phyloP scores from a whole-genome alignment of 2,329 filamentous ascomycete species.

The Pseudocercospora cruenta region DNA sequence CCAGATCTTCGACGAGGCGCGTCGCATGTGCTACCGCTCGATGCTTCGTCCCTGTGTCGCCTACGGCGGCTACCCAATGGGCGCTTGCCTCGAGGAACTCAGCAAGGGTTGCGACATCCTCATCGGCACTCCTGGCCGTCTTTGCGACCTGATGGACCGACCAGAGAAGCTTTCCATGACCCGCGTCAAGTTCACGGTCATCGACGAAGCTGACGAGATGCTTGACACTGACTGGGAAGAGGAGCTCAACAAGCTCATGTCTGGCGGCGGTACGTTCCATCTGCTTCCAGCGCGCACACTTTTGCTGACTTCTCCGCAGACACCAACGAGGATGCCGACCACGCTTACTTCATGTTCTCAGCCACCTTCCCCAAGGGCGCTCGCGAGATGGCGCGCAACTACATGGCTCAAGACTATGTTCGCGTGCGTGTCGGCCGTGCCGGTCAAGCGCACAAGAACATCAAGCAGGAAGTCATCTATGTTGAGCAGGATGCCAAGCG shows the following conservation, averaged over 20 bases:
- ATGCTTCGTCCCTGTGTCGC: conserved; percentile 90
- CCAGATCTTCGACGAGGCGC: conserved; percentile 93
- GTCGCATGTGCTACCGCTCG: conserved; percentile 89
- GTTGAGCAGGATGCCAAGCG: conserved; percentile 70
- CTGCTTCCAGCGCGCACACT: too few species aligned
- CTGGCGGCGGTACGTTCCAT: conserved; percentile 83
- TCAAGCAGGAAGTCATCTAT: conserved; percentile 73
- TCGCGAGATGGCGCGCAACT: conserved; percentile 74
- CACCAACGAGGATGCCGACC: conserved; percentile 74
- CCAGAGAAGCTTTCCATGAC: conserved; percentile 65
- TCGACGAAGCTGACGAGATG: conserved; percentile 96
- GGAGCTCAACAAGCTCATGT: conserved; percentile 75
- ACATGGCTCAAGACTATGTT: conserved; percentile 73
- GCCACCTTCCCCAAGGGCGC: conserved; percentile 87
- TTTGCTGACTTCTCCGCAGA: conserved; percentile 53
- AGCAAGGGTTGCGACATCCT: conserved; percentile 88
- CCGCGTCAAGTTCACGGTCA: conserved; percentile 75
- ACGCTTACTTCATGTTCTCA: conserved; percentile 81
- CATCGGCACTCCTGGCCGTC: conserved; percentile 83
- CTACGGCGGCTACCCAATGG: conserved; percentile 82
- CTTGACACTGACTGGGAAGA: conserved; percentile 75
- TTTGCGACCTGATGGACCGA: conserved; percentile 80
- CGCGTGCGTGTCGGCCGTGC: conserved; percentile 85
- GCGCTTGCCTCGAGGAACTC: too few species aligned
- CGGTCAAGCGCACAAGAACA: conserved; percentile 76